These are phyloP conservation scores for Monosporascus cannonballus DNA, from an alignment of 2,329 filamentous ascomycete genomes.

Conservation along the genomic window DNA sequence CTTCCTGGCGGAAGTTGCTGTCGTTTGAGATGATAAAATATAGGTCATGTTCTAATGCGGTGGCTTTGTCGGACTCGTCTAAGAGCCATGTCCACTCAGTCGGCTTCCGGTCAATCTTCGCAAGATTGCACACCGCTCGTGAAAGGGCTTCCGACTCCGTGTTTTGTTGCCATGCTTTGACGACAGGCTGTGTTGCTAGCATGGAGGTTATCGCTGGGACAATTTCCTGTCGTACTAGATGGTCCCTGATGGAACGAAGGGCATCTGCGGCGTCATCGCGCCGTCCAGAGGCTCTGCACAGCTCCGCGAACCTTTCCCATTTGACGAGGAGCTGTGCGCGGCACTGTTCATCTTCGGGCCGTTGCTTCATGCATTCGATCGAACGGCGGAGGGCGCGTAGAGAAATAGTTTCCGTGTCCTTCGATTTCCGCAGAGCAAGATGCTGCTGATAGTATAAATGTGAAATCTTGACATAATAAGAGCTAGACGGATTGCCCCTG, in stretches of 20 bases:
- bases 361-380: slow-evolving; percentile 54
- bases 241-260: slow-evolving; percentile 54
- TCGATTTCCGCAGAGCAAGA: slow-evolving; percentile 42
- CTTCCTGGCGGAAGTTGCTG: slow-evolving; percentile 24
- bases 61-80: slow-evolving; percentile 44
- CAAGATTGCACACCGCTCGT: slow-evolving; percentile 52
- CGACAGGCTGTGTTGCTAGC: slow-evolving; percentile 44
- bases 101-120: slow-evolving; percentile 52
- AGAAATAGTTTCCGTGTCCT: slow-evolving; percentile 35
- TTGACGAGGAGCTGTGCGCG: slow-evolving; percentile 57
- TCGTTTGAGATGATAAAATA: slow-evolving; percentile 38
- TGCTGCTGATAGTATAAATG: slow-evolving; percentile 65
- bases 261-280: slow-evolving; percentile 52
- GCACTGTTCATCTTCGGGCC: slow-evolving; percentile 48
- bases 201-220: slow-evolving; percentile 46
- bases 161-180: slow-evolving; percentile 45
- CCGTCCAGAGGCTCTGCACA: slow-evolving; percentile 47
- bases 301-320: slow-evolving; percentile 59
- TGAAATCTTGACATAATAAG: slow-evolving; percentile 60
- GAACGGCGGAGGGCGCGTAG: slow-evolving; percentile 57
- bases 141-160: slow-evolving; percentile 48
- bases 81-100: slow-evolving; percentile 51
- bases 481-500: slow-evolving; percentile 26
- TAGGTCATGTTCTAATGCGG: slow-evolving; percentile 56
- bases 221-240: slow-evolving; percentile 52